phyloP scores from a whole-genome alignment of 2,329 filamentous ascomycete genomes.

The Penicillium glabrum region DNA sequence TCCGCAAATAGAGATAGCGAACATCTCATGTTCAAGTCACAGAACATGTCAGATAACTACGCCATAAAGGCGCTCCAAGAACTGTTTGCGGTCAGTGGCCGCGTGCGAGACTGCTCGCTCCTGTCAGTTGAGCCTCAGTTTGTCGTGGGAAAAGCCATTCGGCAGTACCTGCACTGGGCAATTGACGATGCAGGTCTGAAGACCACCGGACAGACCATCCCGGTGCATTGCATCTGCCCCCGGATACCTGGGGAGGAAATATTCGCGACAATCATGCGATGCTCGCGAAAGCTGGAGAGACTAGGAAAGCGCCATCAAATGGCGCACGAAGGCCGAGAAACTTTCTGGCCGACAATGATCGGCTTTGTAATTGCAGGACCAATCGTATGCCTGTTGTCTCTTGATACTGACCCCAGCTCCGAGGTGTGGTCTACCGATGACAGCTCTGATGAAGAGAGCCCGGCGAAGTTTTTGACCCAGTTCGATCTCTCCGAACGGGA shows the following conservation, averaged over 20 bases:
- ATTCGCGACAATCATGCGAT: conserved; percentile 41
- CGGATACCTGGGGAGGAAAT: conserved; percentile 42
- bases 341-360: conserved; percentile 50
- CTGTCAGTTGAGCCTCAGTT: conserved; percentile 34
- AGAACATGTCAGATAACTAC: conserved; percentile 45
- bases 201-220: conserved; percentile 33
- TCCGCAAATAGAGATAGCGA: conserved; percentile 20
- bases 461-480: conserved; percentile 45
- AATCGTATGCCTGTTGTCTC: conserved; percentile 54
- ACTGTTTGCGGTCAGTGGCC: conserved; percentile 52
- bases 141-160: conserved; percentile 43
- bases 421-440: conserved; percentile 8
- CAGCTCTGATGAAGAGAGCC: conserved; percentile 15
- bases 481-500: conserved; percentile 55
- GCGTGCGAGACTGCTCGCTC: conserved; percentile 51
- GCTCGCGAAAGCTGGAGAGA: conserved; percentile 44
- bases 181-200: conserved; percentile 50
- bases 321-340: conserved; percentile 14
- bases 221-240: conserved; percentile 48
- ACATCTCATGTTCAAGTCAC: conserved; percentile 47
- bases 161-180: conserved; percentile 56
- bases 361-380: conserved; percentile 56
- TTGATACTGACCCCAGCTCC: conserved; percentile 40
- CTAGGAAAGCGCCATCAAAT: conserved; percentile 46
- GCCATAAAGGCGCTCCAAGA: conserved; percentile 52